Evolutionary conservation across 148 eudicot genomes (phyloP), one percentile per base, ranked within the genome.

Genomic region (Bassia scoparia): DNA sequence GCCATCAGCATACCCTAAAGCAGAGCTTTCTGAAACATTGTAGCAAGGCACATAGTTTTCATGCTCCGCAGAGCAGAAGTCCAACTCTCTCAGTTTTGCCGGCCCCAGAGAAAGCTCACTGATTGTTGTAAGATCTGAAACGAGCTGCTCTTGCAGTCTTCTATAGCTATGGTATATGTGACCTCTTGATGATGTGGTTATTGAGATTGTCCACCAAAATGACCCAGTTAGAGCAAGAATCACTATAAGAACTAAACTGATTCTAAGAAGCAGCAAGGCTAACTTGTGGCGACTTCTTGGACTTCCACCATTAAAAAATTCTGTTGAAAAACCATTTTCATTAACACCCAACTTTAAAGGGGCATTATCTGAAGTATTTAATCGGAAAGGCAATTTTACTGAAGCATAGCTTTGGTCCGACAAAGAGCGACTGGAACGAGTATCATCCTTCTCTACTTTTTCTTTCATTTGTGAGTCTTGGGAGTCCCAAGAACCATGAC

Each of bases 1-100:
- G 2, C 95, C 87, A 54, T 75, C 77, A 49, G 87, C 54, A 55
- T 77, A 78, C 50, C 92, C 94, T 75, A 80, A 64, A 59, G 81
- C 97, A 78, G 90, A 83, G 82, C 82, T 88, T 69, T 84, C 94
- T 0, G 96, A 85, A 20, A 76, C 82, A 82, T 96, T 92, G 75
- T 85, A 96, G 81, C 99, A 96, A 18, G 97, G 99, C 34, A 90
- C 92, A 81, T 76, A 83, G 70, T 90, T 89, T 72, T 96, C 99
- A 38, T 68, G 85, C 63, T 86, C 87, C 34, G 76, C 78, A 23
- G 86, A 74, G 75, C 99, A 96, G 69, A 85, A 89, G 7, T 89
- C 95, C 70, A 92, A 73, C 77, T 96, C 99, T 73, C 82, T 90
- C 35, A 79, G 59, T 78, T 82, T 96, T 63, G 92, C 34, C 7